phyloP scores from a whole-genome alignment of 257 asterid species.

The Handroanthus guayacan region DNA sequence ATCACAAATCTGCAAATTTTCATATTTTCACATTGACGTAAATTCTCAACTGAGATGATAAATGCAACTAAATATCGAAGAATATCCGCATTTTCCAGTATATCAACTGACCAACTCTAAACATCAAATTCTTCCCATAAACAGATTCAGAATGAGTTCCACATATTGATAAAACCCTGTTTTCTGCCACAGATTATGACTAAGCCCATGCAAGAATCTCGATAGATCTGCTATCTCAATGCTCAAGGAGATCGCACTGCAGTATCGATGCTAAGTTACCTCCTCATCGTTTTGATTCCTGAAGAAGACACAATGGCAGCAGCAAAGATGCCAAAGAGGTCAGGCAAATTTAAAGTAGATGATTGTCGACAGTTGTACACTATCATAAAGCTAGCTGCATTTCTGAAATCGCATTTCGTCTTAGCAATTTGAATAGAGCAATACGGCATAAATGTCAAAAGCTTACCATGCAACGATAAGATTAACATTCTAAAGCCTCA shows the following conservation, averaged over 20 bases:
- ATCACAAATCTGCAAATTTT: too few species aligned
- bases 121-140: neutral
- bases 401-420: too few species aligned
- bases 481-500: neutral
- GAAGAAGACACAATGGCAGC: neutral
- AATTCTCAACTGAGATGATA: too few species aligned
- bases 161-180: neutral
- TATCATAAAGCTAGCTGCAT: too few species aligned
- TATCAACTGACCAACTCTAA: neutral
- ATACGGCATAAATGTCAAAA: neutral
- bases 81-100: too few species aligned
- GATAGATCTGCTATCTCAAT: too few species aligned
- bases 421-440: too few species aligned
- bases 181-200: too few species aligned
- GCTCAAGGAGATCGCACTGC: neutral
- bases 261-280: neutral
- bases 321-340: neutral
- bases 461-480: neutral
- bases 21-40: too few species aligned
- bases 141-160: neutral
- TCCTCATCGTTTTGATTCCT: neutral
- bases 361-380: too few species aligned
- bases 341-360: neutral
- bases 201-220: too few species aligned
- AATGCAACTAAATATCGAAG: too few species aligned